phyloP scores from a whole-genome alignment of 2,329 filamentous ascomycete genomes.

The Ophiosphaerella korrae region DNA sequence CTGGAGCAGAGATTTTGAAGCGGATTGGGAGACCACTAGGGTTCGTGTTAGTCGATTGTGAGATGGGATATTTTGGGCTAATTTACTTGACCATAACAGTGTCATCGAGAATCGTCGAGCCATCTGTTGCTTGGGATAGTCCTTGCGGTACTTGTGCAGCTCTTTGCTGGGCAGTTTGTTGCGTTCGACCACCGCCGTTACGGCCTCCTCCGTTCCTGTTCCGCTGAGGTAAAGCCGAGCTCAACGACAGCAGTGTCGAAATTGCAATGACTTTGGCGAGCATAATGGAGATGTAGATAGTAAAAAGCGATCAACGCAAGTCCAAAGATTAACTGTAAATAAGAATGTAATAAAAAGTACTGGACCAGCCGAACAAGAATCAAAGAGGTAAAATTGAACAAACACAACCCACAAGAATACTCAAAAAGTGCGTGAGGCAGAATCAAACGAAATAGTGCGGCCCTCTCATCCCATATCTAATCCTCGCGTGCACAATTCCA shows the following conservation, averaged over 20 bases:
- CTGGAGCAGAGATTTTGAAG: constrained; percentile 62
- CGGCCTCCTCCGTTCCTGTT: constrained; percentile 11
- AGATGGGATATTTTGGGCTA: background rate
- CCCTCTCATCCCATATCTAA: background rate
- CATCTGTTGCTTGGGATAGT: constrained; percentile 56
- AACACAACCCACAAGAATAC: too few species aligned
- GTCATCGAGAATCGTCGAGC: constrained; percentile 61
- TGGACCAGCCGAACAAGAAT: background rate
- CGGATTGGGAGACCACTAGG: constrained; percentile 58
- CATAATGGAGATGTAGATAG: constrained; percentile 8
- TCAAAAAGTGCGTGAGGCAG: too few species aligned
- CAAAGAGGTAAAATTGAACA: background rate
- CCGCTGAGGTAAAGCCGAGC: constrained; percentile 31
- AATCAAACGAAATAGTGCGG: background rate
- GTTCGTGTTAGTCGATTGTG: constrained; percentile 18
- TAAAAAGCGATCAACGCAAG: constrained; percentile 3
- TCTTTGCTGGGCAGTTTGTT: constrained; percentile 40
- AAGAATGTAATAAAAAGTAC: background rate
- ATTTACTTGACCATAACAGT: constrained; percentile 57
- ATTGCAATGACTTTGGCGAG: constrained; percentile 12
- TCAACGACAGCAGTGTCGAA: constrained; percentile 27
- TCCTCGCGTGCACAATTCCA: background rate
- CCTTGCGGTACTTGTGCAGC: constrained; percentile 44
- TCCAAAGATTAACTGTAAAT: background rate
- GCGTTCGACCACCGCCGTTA: constrained; percentile 14